Percentiles rank a stretch among this genome's conserved stretches.
Evolutionary conservation across 1,139 yeast species (phyloP).

Genomic region (Magnusiomyces suaveolens): DNA sequence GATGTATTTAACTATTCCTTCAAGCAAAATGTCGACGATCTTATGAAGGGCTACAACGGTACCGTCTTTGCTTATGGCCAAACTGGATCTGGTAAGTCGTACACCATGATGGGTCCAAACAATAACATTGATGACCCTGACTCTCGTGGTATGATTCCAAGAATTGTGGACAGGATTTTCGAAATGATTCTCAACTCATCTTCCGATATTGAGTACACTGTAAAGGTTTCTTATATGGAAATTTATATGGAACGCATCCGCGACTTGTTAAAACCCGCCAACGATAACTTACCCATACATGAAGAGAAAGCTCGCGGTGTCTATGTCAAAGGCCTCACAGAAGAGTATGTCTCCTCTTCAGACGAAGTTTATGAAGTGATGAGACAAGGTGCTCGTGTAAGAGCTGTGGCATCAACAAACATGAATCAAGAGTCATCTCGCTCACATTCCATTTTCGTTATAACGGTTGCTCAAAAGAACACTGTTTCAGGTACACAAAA

Average conservation of each 20-base stretch:
- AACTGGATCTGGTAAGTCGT: slow-evolving; percentile 80
- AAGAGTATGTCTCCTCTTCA: slow-evolving; percentile 48
- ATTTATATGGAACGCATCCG: slow-evolving; percentile 69
- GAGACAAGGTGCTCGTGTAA: slow-evolving; percentile 44
- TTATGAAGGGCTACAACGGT: slow-evolving; percentile 74
- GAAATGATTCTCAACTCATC: slow-evolving; percentile 44
- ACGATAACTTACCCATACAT: slow-evolving; percentile 44
- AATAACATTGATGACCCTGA: slow-evolving; percentile 33
- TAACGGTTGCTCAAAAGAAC: slow-evolving; percentile 53
- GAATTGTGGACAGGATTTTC: slow-evolving; percentile 61
- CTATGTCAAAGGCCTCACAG: slow-evolving; percentile 58
- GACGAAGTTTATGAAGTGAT: slow-evolving; percentile 51
- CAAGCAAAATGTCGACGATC: slow-evolving; percentile 51
- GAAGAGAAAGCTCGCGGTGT: slow-evolving; percentile 61
- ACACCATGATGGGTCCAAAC: slow-evolving; percentile 70
- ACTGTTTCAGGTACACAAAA: slow-evolving; percentile 48
- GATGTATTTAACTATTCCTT: slow-evolving; percentile 57
- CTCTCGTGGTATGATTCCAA: slow-evolving; percentile 57
- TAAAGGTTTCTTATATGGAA: slow-evolving; percentile 69
- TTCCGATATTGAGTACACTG: slow-evolving; percentile 52
- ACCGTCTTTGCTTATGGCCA: slow-evolving; percentile 84
- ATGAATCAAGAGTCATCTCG: slow-evolving; percentile 74
- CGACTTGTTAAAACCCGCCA: slow-evolving; percentile 44
- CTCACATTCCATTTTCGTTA: slow-evolving; percentile 72
- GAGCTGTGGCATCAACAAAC: slow-evolving; percentile 55